Conservation (phyloP, 2,329 filamentous ascomycete species). For the Diaporthe aspalathi region DNA sequence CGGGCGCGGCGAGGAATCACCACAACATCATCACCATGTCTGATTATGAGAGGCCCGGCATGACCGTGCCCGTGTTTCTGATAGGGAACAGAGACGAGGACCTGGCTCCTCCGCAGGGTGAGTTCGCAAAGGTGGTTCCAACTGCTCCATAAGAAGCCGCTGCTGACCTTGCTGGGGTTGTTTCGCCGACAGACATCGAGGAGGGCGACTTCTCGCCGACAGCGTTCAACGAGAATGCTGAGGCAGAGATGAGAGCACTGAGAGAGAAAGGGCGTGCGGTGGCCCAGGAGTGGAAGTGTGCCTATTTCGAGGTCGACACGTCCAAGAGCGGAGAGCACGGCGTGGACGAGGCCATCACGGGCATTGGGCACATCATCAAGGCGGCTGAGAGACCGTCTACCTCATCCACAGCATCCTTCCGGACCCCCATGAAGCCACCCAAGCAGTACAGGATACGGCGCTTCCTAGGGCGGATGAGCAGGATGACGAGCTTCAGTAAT, state of each 20-base stretch:
- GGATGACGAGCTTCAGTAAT: conserved; percentile 37
- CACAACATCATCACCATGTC: conserved; percentile 40
- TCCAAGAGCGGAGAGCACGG: conserved; percentile 35
- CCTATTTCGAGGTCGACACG: conserved; percentile 39
- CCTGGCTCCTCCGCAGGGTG: conserved; percentile 38
- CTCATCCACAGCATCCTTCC: conserved; percentile 38
- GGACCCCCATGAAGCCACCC: conserved; percentile 38
- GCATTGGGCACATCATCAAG: conserved; percentile 37
- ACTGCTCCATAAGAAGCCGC: neutral
- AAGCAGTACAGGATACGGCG: conserved; percentile 40
- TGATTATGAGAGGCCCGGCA: conserved; percentile 36
- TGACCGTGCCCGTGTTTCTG: conserved; percentile 38
- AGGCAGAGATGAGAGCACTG: conserved; percentile 39
- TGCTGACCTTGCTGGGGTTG: conserved; percentile 14
- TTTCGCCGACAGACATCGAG: conserved; percentile 30
- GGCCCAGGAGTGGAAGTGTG: conserved; percentile 38
- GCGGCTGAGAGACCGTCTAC: conserved; percentile 38
- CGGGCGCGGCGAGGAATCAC: conserved; percentile 36
- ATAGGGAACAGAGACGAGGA: conserved; percentile 39
- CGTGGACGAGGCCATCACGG: conserved; percentile 37
- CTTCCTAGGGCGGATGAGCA: conserved; percentile 36
- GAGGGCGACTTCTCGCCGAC: conserved; percentile 36
- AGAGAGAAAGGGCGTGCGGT: conserved; percentile 37
- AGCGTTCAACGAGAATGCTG: conserved; percentile 35
- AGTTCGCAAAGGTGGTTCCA: neutral